A percentile compares a stretch with the other conserved stretches of the same genome.
Evolutionary conservation across 73 alveolate genomes (phyloP).

Genomic region (Tetrahymena malaccensis): DNA sequence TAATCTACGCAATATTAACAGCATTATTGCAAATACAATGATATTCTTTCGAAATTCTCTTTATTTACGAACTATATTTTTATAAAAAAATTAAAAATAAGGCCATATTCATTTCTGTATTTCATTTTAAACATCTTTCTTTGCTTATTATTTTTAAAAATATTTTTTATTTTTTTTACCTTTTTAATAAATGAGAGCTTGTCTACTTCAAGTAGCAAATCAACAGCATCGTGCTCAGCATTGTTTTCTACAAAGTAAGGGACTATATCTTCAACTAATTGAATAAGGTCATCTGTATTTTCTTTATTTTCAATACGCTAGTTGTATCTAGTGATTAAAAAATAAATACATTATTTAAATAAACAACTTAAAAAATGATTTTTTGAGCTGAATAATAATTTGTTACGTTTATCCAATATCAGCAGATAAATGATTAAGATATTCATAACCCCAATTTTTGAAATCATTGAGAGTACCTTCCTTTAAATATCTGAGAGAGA

Average conservation of each 20-base stretch:
- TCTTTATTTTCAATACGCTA: constrained; percentile 61
- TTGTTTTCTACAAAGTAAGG: constrained; percentile 84
- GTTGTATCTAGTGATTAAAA: constrained; percentile 40
- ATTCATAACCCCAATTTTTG: constrained; percentile 94
- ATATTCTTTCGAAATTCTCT: constrained; percentile 77
- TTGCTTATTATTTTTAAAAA: neutral
- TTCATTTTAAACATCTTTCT: neutral
- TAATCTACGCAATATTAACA: constrained; percentile 89
- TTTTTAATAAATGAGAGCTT: constrained; percentile 52
- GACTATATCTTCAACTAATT: constrained; percentile 71
- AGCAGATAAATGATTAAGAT: constrained; percentile 74
- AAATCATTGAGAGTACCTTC: constrained; percentile 74
- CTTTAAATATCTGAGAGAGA: constrained; percentile 61
- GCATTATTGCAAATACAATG: constrained; percentile 66
- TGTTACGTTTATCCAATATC: constrained; percentile 60
- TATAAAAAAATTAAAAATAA: neutral
- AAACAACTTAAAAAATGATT: neutral
- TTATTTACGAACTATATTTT: constrained; percentile 51
- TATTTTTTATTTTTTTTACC: neutral
- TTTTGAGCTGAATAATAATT: neutral
- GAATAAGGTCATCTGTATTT: constrained; percentile 58
- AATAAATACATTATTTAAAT: neutral
- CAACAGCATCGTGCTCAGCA: constrained; percentile 92
- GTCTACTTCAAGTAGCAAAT: constrained; percentile 88
- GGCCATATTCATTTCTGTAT: neutral